Conservation (phyloP, 2,329 filamentous ascomycete species). For the Monascus ruber region DNA sequence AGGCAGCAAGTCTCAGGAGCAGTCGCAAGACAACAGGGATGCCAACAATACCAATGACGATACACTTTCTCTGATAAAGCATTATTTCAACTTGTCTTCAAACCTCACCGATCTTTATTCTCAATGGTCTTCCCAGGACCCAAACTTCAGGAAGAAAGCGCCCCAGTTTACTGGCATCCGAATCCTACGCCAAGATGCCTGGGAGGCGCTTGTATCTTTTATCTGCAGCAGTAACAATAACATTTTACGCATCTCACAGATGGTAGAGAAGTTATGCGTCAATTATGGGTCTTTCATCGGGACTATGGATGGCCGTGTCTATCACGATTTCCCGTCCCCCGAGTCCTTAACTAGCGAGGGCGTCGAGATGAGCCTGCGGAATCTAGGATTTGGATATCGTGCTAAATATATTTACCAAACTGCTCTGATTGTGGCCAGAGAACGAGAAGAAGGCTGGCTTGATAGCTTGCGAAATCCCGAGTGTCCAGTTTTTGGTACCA, state of each 20-base stretch:
- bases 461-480: constrained; percentile 67
- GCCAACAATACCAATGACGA: constrained; percentile 46
- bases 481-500: constrained; percentile 46
- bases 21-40: constrained; percentile 19
- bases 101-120: constrained; percentile 66
- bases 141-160: constrained; percentile 81
- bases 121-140: constrained; percentile 74
- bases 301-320: constrained; percentile 55
- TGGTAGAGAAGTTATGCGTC: constrained; percentile 85
- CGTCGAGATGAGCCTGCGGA: constrained; percentile 71
- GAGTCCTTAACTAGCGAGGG: constrained; percentile 57
- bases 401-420: constrained; percentile 88
- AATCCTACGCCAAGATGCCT: constrained; percentile 87
- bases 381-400: constrained; percentile 85
- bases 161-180: constrained; percentile 81
- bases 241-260: constrained; percentile 85
- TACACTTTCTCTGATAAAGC: constrained; percentile 59
- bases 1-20: constrained; percentile 17
- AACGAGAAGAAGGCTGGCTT: constrained; percentile 64
- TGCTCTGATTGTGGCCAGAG: constrained; percentile 58
- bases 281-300: constrained; percentile 74
- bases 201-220: constrained; percentile 87
- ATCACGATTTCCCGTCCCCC: constrained; percentile 79
- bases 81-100: constrained; percentile 80
- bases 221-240: constrained; percentile 99